Percentiles rank a stretch among this genome's conserved stretches.
Conservation (phyloP, 2,329 filamentous ascomycete genomes). For the Alternaria brassicicola region DNA sequence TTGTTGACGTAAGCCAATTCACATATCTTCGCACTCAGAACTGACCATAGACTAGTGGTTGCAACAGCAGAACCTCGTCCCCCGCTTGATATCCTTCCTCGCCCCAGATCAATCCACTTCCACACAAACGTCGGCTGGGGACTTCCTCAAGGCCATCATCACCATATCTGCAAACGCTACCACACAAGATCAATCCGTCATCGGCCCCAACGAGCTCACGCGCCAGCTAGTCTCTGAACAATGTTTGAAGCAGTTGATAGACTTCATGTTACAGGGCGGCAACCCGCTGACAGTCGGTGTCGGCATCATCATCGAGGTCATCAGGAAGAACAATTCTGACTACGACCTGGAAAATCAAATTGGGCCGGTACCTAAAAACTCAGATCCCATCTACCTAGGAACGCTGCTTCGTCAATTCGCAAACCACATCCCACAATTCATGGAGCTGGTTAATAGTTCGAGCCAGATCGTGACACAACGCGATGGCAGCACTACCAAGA, state of each 20-base stretch:
- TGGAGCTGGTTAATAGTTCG: constrained; percentile 82
- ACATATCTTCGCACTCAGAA: neutral
- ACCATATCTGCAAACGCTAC: constrained; percentile 98
- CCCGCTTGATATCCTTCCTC: constrained; percentile 83
- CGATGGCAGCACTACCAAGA: constrained; percentile 65
- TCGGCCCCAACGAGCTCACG: constrained; percentile 95
- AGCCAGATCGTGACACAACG: constrained; percentile 63
- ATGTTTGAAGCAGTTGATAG: constrained; percentile 84
- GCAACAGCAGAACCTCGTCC: constrained; percentile 85
- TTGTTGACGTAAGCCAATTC: constrained; percentile 76
- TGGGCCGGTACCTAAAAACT: constrained; percentile 78
- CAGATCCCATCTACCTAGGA: constrained; percentile 95
- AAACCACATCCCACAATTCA: constrained; percentile 89
- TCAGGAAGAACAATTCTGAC: constrained; percentile 98
- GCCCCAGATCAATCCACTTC: constrained; percentile 84
- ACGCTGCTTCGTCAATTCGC: constrained; percentile 89
- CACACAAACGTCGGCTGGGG: constrained; percentile 93
- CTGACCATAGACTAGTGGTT: constrained; percentile 71
- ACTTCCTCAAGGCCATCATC: constrained; percentile 98
- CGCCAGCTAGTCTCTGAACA: constrained; percentile 87
- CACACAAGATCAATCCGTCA: constrained; percentile 98
- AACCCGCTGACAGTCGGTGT: constrained; percentile 96
- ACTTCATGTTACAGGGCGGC: constrained; percentile 89
- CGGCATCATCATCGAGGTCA: constrained; percentile 97
- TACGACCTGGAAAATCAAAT: constrained; percentile 92